Base-by-base conservation (phyloP, 2,329 filamentous ascomycete species). In the Cercospora sojina region DNA sequence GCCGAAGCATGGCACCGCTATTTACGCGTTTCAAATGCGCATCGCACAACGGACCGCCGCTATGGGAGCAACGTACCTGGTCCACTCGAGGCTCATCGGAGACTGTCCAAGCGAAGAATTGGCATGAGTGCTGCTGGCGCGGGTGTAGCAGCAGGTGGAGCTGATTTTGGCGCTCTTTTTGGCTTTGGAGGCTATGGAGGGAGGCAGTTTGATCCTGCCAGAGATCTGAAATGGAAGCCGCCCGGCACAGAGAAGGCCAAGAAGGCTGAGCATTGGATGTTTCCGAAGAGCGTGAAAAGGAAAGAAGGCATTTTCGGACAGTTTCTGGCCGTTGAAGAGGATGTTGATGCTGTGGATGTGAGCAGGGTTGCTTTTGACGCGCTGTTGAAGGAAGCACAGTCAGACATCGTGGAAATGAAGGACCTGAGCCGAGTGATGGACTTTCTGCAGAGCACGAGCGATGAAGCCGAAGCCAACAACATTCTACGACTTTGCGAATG, bases 51-150 rank as follows among this genome's bases (percentile, higher is more conserved):
- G 18, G 67, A 64, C 16, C 65, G 77, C 73, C 83, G 86, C 69
- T 80, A 86, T 83, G 86, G 85, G 70, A 88, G 86, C 79, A 82
- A 82, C 69, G 84, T 87, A 3, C 87, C 87, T 10, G 87, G 87
- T 2, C 87, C 87, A 73, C 79, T 89, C 78, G 87, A 89, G 77
- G 86, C 87, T 55, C 82, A 84, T 68, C 81, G 83, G 73, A 80
- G 87, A 61, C 79, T 83, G 55, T 80, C 85, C 2, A 87, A 82
- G 75, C 80, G 87, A 63, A 81, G 83, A 62, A 87, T 88, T 78
- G 85, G 80, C 61, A 61, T 74, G 32, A 70, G 68, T 20, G 66
- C 66, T 49, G 64, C 59, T 29, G 64, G 62, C 9, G 56, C 64
- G 23, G 35, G 51, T 32, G 63, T 59, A 23, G 65, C 65, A 57